Base-by-base conservation (phyloP, 192 early-diverging fungal species). In the Phycomyces nitens region DNA sequence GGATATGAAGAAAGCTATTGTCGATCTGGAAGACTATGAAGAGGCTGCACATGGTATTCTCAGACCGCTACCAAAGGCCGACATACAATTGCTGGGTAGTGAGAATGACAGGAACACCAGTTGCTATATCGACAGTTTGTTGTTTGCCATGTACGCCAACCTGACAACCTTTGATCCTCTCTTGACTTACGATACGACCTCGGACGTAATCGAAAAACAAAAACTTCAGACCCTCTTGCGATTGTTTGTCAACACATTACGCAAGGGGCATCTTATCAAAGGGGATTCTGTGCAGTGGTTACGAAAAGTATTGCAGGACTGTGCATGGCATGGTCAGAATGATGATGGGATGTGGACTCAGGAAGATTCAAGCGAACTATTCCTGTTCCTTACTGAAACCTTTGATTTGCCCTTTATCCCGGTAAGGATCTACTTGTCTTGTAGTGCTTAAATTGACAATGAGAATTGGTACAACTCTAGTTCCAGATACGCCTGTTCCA, bases 341-440 rank as follows among this genome's bases (percentile, higher is more conserved):
- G 12, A 44, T 5, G 10, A 12, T 5, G 63, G 70, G 34, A 22
- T 63, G 43, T 53, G 60, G 55, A 59, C 73, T 6, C 88, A 90
- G 70, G 84, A 90, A 63, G 88, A 90, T 61, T 72, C 80, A 3
- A 83, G 83, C 44, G 88, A 90, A 72, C 71, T 90, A 15, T 90
- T 86, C 62, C 56, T 90, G 66, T 88, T 88, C 43, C 49, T 90
- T 27, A 84, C 84, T 47, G 79, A 84, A 34, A 80, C 72, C 26
- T 77, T 88, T 62, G 80, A 80, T 40, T 78, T 88, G 51, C 88
- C 88, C 0, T 90, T 82, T 59, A 56, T 90, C 49, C 87, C 88
- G 9, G 65, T 90, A 66, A 80, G 79, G 3, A 76, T 14, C 49
- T n/a, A n/a, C n/a, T 43, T 27, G 6, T 27, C 27, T 5, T 1